Evolutionary conservation across 345 rosid species (phyloP), one percentile per base, ranked within the genome.

Genomic region (Populus pruinosa): DNA sequence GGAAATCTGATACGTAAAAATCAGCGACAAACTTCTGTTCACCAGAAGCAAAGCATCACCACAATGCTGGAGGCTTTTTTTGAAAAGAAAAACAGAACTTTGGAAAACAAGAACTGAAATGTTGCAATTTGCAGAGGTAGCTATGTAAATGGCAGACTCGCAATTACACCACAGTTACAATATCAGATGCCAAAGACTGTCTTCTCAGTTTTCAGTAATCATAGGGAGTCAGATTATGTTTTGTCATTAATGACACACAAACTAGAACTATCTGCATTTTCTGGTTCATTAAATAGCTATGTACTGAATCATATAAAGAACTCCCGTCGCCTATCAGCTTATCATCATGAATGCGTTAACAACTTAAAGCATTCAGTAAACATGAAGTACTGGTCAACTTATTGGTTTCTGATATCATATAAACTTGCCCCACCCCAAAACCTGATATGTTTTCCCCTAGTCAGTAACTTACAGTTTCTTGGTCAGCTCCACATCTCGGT

Each of bases 1-100:
- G 98, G 67, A 94, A 91, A 81, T 94, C 98, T 47, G 98, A 94
- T 64, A 94, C 82, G 88, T 94, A 94, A 83, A 94, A 94, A 82
- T 94, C 98, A 10, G 95, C 88, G 75, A 91, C 92, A 77, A 89
- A 89, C 75, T 87, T 90, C 98, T 94, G 93, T 82, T 86, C 83
- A 86, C 70, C 72, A 79, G 21, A 72, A 74, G 59, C 17, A 59
- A 47, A 66, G 63, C 49, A 27, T 74, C 49, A 67, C 41, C 33
- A 69, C 27, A 36, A 62, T 25, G 62, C 41, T 47, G 16, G 35
- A 12, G 18, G 44, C 27, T 71, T 2, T 35, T 21, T 76, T 17
- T 20, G 35, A 43, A 62, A 63, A 27, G 13, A 2, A 20, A 21
- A 33, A 47, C 35, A 29, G 21, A 31, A 23, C 17, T 23, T 63